Percentiles rank a stretch among this genome's conserved stretches.
Conservation (phyloP, 1,284 basidiomycete species). For the Termitomyces sp. region DNA sequence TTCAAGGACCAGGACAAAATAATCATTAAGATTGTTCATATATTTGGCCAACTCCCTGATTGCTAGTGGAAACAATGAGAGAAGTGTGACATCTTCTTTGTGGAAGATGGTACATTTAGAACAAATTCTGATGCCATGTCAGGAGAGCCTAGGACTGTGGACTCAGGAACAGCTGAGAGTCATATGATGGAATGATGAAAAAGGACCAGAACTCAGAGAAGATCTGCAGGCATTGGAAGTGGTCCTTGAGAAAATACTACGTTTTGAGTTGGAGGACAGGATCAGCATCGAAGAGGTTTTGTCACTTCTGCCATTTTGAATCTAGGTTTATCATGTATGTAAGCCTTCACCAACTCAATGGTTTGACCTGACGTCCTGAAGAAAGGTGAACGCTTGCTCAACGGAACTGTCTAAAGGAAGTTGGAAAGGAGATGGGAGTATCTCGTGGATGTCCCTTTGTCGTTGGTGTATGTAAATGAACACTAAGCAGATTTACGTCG, state of each 20-base stretch:
- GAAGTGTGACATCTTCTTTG: neutral
- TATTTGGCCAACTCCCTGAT: conserved; percentile 7
- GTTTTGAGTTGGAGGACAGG: conserved; percentile 5
- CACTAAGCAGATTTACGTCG: too few species aligned
- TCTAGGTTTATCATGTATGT: neutral
- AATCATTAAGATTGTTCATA: conserved; percentile 7
- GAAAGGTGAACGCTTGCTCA: conserved; percentile 46
- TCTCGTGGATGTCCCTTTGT: conserved; percentile 4
- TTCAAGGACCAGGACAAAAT: conserved; percentile 1
- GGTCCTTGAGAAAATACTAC: conserved; percentile 4
- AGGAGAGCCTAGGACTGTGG: conserved; percentile 4
- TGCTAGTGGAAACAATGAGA: conserved; percentile 7
- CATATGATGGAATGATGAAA: too few species aligned
- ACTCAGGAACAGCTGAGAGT: neutral
- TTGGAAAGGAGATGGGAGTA: conserved; percentile 70
- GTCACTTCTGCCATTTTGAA: conserved; percentile 4
- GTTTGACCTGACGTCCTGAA: neutral
- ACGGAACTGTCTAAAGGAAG: conserved; percentile 59
- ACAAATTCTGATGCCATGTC: neutral
- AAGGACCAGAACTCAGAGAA: too few species aligned
- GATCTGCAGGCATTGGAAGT: conserved; percentile 2
- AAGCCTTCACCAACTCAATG: neutral
- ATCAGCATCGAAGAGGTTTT: conserved; percentile 7
- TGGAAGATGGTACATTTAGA: neutral
- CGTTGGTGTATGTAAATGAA: too few species aligned